A percentile compares a stretch with the other conserved stretches of the same genome.
Evolutionary conservation across 2,329 filamentous ascomycete genomes (phyloP).

Genomic region (Trichoderma lentiforme): DNA sequence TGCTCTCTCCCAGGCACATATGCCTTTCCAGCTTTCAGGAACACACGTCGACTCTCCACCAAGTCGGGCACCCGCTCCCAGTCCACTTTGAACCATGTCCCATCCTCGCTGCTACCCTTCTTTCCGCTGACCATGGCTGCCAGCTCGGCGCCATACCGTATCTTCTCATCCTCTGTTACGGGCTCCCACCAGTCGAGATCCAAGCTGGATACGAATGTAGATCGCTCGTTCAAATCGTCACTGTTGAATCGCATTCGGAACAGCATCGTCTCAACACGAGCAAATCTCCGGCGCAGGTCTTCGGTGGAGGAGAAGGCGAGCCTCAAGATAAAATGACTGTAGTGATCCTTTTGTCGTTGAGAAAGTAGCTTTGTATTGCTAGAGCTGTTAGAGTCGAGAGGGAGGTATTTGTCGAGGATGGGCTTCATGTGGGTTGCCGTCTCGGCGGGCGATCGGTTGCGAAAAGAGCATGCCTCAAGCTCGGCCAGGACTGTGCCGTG

Average conservation of each 20-base stretch:
- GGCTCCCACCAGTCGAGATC: slow-evolving; percentile 89
- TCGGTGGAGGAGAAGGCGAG: slow-evolving; percentile 90
- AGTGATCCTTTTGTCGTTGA: slow-evolving; percentile 92
- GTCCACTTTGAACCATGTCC: slow-evolving; percentile 93
- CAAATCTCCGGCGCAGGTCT: slow-evolving; percentile 82
- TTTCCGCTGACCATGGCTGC: slow-evolving; percentile 44
- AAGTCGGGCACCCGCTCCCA: slow-evolving; percentile 92
- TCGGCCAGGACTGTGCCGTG: slow-evolving; percentile 67
- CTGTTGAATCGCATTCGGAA: slow-evolving; percentile 78
- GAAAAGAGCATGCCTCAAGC: slow-evolving; percentile 91
- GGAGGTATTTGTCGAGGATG: slow-evolving; percentile 82
- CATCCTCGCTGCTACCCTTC: slow-evolving; percentile 59
- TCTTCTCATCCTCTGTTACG: slow-evolving; percentile 74
- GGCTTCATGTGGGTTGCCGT: slow-evolving; percentile 80
- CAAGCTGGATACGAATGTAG: slow-evolving; percentile 71
- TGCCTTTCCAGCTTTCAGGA: slow-evolving; percentile 77
- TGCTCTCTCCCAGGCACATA: slow-evolving; percentile 89
- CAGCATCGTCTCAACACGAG: slow-evolving; percentile 81
- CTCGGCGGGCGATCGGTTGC: slow-evolving; percentile 81
- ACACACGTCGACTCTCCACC: slow-evolving; percentile 73
- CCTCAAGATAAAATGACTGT: slow-evolving; percentile 93
- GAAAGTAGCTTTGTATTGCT: slow-evolving; percentile 54
- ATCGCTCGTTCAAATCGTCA: slow-evolving; percentile 71
- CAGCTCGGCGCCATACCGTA: slow-evolving; percentile 60
- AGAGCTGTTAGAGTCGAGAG: slow-evolving; percentile 73